These are phyloP conservation scores for Apiospora koreana DNA, from an alignment of 2,329 filamentous ascomycete genomes.

Conservation along the genomic window DNA sequence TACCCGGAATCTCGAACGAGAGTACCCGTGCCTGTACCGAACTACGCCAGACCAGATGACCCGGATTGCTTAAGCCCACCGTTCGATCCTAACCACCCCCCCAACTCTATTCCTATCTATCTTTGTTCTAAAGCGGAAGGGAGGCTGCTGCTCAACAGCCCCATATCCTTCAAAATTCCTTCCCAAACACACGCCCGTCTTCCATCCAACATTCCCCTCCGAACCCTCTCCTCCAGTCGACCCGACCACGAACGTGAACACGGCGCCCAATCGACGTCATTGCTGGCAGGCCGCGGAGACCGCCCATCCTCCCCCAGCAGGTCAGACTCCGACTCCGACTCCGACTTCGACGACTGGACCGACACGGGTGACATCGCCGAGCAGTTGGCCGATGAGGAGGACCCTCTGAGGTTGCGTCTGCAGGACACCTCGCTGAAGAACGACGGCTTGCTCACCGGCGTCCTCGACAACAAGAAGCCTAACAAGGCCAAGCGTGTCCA, in stretches of 20 bases:
- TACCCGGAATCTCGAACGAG: neutral
- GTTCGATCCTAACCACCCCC: slow-evolving; percentile 3
- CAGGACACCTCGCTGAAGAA: slow-evolving; percentile 65
- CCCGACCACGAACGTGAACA: slow-evolving; percentile 30
- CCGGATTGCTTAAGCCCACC: slow-evolving; percentile 4
- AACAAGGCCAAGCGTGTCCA: slow-evolving; percentile 64
- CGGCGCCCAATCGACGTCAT: slow-evolving; percentile 45
- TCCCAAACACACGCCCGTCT: slow-evolving; percentile 67
- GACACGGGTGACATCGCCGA: slow-evolving; percentile 95
- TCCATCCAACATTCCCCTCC: slow-evolving; percentile 84
- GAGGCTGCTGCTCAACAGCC: slow-evolving; percentile 78
- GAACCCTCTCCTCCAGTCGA: slow-evolving; percentile 59
- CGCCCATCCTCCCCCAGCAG: slow-evolving; percentile 47
- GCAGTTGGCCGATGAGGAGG: slow-evolving; percentile 80
- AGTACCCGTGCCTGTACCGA: neutral
- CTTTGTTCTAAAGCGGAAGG: slow-evolving; percentile 46
- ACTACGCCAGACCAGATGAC: neutral
- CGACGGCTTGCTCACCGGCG: slow-evolving; percentile 57
- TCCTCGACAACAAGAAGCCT: slow-evolving; percentile 43
- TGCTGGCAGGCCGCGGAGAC: slow-evolving; percentile 46
- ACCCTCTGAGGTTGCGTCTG: slow-evolving; percentile 74
- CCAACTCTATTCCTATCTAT: neutral
- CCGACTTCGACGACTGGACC: slow-evolving; percentile 78
- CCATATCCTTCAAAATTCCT: slow-evolving; percentile 83
- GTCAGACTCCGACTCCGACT: slow-evolving; percentile 50